Evolutionary conservation across 2,329 filamentous ascomycete species (phyloP).

Genomic region (Aspergillus phoenicis): DNA sequence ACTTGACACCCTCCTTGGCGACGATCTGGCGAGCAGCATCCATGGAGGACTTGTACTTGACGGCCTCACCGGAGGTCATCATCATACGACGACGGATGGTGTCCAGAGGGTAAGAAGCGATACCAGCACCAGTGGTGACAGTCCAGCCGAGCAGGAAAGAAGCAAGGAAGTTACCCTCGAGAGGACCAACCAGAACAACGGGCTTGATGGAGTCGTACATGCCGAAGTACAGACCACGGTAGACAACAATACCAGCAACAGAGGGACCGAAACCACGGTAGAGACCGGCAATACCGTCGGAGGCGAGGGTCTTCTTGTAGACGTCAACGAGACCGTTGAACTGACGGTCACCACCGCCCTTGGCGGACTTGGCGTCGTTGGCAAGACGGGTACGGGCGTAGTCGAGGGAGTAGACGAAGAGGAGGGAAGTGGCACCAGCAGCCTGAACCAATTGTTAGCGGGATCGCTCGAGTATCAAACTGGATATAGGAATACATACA

Average conservation of each 20-base stretch:
- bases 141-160: constrained; percentile 98
- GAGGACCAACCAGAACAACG: constrained; percentile 84
- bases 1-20: constrained; percentile 94
- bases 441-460: constrained; percentile 54
- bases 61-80: constrained; percentile 95
- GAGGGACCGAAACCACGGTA: constrained; percentile 99
- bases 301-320: constrained; percentile 99
- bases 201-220: constrained; percentile 99
- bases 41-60: constrained; percentile 98
- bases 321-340: constrained; percentile 99
- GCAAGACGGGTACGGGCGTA: constrained; percentile 99
- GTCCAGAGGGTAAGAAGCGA: constrained; percentile 99
- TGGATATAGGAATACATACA: constrained; percentile 64
- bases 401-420: constrained; percentile 99
- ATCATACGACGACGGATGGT: constrained; percentile 99
- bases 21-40: constrained; percentile 96
- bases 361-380: constrained; percentile 99
- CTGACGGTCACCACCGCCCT: constrained; percentile 92
- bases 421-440: constrained; percentile 98
- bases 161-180: constrained; percentile 98
- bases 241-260: constrained; percentile 98
- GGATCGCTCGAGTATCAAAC: constrained; percentile 11
- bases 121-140: constrained; percentile 99
- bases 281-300: constrained; percentile 98
- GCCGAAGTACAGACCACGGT: constrained; percentile 99